Conservation (phyloP, 2,329 filamentous ascomycete species). For the Meredithiella fracta region DNA sequence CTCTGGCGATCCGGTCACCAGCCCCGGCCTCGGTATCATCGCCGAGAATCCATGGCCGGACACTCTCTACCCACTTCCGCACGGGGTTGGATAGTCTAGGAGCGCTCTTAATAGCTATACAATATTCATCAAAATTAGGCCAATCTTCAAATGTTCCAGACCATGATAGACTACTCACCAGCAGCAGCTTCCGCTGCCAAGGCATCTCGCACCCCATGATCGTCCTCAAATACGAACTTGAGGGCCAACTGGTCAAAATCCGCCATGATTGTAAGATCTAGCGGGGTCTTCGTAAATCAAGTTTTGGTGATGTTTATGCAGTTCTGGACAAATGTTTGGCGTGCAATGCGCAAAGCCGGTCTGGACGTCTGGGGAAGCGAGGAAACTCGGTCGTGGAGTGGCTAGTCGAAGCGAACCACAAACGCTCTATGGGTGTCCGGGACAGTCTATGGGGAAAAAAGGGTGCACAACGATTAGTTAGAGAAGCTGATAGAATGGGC, state of each 20-base stretch:
- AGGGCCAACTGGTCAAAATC: constrained; percentile 36
- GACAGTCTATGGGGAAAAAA: neutral
- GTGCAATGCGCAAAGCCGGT: neutral
- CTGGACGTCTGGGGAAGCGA: neutral
- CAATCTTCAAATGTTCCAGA: neutral
- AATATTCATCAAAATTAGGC: neutral
- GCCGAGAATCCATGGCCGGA: constrained; percentile 35
- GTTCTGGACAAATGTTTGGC: neutral
- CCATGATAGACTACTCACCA: constrained; percentile 19
- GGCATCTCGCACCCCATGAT: constrained; percentile 24
- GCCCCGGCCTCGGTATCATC: constrained; percentile 26
- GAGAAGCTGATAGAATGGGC: neutral
- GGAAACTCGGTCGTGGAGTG: neutral
- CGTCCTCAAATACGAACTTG: constrained; percentile 37
- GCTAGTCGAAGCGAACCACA: neutral
- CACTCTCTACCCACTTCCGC: constrained; percentile 38
- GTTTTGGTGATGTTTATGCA: neutral
- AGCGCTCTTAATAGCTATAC: constrained; percentile 25
- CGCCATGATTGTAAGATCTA: constrained; percentile 25
- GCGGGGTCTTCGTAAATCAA: neutral
- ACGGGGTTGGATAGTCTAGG: constrained; percentile 29
- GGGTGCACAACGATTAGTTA: neutral
- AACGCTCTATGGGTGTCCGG: neutral
- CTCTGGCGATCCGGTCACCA: constrained; percentile 36
- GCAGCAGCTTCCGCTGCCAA: constrained; percentile 31